Conservation (phyloP, 2,329 filamentous ascomycete species). For the Epichloe sp. region DNA sequence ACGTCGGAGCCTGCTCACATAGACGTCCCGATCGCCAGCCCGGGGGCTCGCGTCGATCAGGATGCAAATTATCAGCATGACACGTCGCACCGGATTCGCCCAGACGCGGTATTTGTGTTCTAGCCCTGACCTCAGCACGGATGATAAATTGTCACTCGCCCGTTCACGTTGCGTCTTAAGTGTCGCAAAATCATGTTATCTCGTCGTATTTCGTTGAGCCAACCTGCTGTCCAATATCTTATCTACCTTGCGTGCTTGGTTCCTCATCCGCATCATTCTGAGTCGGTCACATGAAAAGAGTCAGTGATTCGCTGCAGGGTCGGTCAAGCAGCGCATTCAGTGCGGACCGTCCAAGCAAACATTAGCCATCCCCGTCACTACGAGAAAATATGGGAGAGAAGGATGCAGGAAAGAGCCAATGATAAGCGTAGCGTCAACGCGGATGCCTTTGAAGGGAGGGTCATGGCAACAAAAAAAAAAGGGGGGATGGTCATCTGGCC, state of each 20-base stretch:
- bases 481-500: neutral
- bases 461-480: neutral
- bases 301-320: neutral
- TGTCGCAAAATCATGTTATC: neutral
- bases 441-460: neutral
- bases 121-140: neutral
- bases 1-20: neutral
- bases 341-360: neutral
- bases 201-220: neutral
- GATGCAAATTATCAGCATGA: neutral
- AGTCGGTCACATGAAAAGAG: neutral
- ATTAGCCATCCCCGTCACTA: neutral
- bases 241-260: neutral
- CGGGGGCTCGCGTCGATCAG: neutral
- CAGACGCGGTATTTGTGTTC: neutral
- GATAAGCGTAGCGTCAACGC: neutral
- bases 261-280: neutral
- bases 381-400: neutral
- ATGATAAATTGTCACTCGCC: neutral
- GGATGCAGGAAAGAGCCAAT: neutral
- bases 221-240: neutral
- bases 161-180: neutral
- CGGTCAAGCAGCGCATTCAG: neutral
- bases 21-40: neutral
- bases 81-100: neutral